Conservation (phyloP, 352 stramenopile genomes). For the Chrysophaeum taylorii region DNA sequence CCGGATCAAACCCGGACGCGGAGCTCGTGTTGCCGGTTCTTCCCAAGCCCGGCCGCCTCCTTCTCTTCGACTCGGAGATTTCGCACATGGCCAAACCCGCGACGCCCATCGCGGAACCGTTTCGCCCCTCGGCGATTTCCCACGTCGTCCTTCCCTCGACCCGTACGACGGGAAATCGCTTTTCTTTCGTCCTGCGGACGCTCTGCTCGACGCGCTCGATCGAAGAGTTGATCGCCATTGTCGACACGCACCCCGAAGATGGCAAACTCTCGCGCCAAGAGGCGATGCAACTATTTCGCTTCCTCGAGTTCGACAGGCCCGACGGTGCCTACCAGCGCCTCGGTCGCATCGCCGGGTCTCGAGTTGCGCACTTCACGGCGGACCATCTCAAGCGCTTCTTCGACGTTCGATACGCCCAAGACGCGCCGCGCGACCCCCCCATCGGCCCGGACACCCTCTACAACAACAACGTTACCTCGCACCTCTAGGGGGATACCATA, state of each 20-base stretch:
- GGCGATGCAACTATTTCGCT: not conserved
- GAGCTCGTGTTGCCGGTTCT: constrained; percentile 5
- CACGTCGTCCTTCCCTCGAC: not conserved
- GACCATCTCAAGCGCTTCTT: too few relatives aligned
- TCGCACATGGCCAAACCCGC: constrained; percentile 8
- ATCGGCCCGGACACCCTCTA: too few relatives aligned
- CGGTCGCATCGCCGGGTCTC: too few relatives aligned
- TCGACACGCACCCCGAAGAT: not conserved
- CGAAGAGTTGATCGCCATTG: not conserved
- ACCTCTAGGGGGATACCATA: too few relatives aligned
- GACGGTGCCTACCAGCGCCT: not conserved
- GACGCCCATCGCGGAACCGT: constrained; percentile 12
- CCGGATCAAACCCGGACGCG: not conserved
- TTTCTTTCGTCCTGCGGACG: not conserved
- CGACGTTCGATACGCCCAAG: too few relatives aligned
- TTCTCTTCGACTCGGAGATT: constrained; percentile 3
- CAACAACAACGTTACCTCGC: too few relatives aligned
- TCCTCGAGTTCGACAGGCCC: not conserved
- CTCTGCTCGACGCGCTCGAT: not conserved
- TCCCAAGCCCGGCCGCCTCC: not conserved
- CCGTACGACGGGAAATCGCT: constrained; percentile 9
- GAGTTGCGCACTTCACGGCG: too few relatives aligned
- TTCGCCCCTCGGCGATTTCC: not conserved
- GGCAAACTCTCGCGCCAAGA: not conserved
- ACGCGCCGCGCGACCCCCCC: too few relatives aligned